phyloP scores from a whole-genome alignment of 257 asterid species.

The Solanum lycopersicoides region DNA sequence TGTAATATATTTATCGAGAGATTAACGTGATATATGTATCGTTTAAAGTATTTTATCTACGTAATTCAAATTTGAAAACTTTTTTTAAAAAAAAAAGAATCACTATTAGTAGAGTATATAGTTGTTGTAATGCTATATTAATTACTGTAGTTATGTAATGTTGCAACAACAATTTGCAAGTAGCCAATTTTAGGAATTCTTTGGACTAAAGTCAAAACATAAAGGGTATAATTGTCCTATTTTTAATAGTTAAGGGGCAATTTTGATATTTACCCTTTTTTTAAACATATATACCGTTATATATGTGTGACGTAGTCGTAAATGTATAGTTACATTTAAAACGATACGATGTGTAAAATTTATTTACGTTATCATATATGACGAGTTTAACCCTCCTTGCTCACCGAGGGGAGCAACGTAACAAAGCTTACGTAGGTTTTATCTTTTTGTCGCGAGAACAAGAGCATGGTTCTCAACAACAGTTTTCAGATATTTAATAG shows the following conservation, averaged over 20 bases:
- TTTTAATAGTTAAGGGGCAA: neutral
- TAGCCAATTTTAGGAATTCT: neutral
- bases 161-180: neutral
- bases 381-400: neutral
- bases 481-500: neutral
- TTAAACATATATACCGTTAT: neutral
- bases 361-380: neutral
- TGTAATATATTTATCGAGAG: neutral
- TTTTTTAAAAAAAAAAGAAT: neutral
- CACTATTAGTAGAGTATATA: neutral
- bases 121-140: neutral
- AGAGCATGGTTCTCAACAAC: neutral
- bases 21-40: fast-evolving
- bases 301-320: neutral
- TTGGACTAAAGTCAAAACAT: neutral
- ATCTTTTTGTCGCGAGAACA: fast-evolving
- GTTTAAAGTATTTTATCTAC: neutral
- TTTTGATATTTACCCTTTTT: neutral
- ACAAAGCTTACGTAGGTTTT: fast-evolving
- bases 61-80: neutral
- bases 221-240: neutral
- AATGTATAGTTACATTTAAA: neutral
- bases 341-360: neutral
- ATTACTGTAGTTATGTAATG: neutral
- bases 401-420: neutral